Percentiles rank a stretch among this genome's conserved stretches.
Evolutionary conservation across 148 eudicot genomes (phyloP).

Genomic region (Camellia japonica): DNA sequence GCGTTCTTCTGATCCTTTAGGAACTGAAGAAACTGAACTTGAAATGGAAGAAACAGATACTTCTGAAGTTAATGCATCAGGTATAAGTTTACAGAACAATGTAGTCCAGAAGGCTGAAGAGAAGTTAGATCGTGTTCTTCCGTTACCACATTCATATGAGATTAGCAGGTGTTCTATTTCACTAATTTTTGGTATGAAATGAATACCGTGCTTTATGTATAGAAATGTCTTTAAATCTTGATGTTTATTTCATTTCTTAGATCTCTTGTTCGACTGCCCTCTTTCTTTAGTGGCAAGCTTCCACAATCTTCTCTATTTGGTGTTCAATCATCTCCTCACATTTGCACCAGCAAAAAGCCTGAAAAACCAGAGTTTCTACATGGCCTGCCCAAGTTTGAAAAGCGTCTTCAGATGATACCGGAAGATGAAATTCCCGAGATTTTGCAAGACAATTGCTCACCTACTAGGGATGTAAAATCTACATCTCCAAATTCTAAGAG

Average conservation of each 20-base stretch:
- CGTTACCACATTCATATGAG: neutral
- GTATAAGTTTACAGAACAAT: neutral
- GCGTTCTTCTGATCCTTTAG: neutral
- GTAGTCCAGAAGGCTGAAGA: neutral
- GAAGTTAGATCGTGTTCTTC: neutral
- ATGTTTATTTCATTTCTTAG: conserved; percentile 26
- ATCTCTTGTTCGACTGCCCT: conserved; percentile 35
- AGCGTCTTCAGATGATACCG: conserved; percentile 12
- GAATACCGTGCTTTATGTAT: neutral
- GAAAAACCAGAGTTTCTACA: conserved; percentile 9
- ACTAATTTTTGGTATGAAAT: neutral
- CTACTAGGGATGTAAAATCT: conserved; percentile 33
- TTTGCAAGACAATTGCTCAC: conserved; percentile 18
- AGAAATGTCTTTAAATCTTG: neutral
- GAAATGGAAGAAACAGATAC: neutral
- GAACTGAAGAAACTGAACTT: neutral
- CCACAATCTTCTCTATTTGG: conserved; percentile 41
- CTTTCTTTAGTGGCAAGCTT: conserved; percentile 56
- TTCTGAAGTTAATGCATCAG: neutral
- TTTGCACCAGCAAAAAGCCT: conserved; percentile 22
- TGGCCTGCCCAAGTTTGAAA: conserved; percentile 1
- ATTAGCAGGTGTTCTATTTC: neutral
- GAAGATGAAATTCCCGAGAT: conserved; percentile 24
- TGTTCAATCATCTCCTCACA: conserved; percentile 28
- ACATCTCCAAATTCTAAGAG: conserved; percentile 47